Base-by-base conservation (phyloP, 176 grass and related monocot species). In the Musa acuminata region DNA sequence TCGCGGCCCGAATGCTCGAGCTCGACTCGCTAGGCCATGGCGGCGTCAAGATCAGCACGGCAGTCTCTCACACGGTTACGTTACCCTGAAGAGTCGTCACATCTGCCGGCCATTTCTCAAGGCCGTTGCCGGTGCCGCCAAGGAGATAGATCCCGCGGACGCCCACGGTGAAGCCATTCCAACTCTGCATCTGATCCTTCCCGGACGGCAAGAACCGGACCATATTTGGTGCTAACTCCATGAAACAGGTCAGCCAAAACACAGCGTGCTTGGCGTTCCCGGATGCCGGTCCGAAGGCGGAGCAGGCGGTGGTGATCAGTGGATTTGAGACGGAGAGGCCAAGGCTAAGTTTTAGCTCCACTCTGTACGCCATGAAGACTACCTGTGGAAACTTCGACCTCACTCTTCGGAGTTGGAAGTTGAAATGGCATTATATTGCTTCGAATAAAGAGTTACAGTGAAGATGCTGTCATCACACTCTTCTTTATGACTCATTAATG, bases 281-380 rank as follows among this genome's bases (percentile, higher is more conserved):
- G 0, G 50, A 69, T 51, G 69, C 14, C 2, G 68, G 78, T 0
- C 11, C 55, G 52, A 51, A 29, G 4, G 58, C 60, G 8, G 77
- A 82, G 64, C 81, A 76, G 11, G 77, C 85, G 43, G 65, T 66
- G 81, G 67, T 86, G 59, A 64, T 92, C 11, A 83, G 89, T 51
- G 86, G 83, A 8, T 89, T 82, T 72, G 86, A 92, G 83, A 82
- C 89, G 89, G 86, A 89, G 25, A 89, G 79, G 64, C 1, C 5
- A 19, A 49, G 10, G 60, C 52, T 92, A 26, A 81, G 86, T 0
- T 88, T 84, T 70, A 86, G 57, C 0, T 62, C 71, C 1, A 52
- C 79, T 59, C 70, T 82, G 13, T 81, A 52, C 13, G 80, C 55
- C 0, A 74, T 84, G 52, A 65, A 55, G 64, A 72, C 81, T 29